Evolutionary conservation across 1,139 yeast genomes (phyloP).

Genomic region (Geotrichum bryndzae): DNA sequence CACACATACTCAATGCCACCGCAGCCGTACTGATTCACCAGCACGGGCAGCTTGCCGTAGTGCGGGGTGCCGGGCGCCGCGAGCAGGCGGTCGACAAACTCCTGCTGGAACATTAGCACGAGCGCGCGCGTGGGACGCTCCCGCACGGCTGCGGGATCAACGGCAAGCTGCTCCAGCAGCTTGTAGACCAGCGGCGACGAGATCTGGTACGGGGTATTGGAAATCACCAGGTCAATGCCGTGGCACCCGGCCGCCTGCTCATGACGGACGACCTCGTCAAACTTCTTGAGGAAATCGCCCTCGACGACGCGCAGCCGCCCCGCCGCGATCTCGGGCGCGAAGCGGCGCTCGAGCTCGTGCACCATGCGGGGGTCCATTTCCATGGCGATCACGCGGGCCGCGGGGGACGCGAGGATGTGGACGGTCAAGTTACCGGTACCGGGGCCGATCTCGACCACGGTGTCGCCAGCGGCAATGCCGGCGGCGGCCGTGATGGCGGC

Average conservation of each 20-base stretch:
- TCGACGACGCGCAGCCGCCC: constrained; percentile 82
- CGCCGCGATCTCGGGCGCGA: constrained; percentile 88
- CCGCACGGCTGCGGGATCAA: background rate
- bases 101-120: constrained; percentile 94
- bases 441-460: constrained; percentile 94
- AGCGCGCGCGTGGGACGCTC: constrained; percentile 90
- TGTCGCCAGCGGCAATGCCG: constrained; percentile 81
- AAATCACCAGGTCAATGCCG: constrained; percentile 80
- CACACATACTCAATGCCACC: constrained; percentile 75
- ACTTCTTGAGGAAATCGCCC: constrained; percentile 90
- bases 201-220: constrained; percentile 95
- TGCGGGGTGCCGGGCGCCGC: constrained; percentile 93
- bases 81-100: constrained; percentile 82
- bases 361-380: constrained; percentile 99
- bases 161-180: constrained; percentile 47
- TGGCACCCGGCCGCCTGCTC: constrained; percentile 64
- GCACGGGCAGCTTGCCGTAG: constrained; percentile 88
- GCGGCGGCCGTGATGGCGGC: constrained; percentile 99
- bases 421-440: constrained; percentile 98
- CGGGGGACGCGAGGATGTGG: constrained; percentile 73
- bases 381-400: constrained; percentile 83
- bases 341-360: constrained; percentile 93
- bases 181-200: constrained; percentile 94
- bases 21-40: constrained; percentile 98
- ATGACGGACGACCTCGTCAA: background rate